Evolutionary conservation across 441 rosid species (phyloP), one percentile per base, ranked within the genome.

Genomic region (Pelargonium cotyledonis): DNA sequence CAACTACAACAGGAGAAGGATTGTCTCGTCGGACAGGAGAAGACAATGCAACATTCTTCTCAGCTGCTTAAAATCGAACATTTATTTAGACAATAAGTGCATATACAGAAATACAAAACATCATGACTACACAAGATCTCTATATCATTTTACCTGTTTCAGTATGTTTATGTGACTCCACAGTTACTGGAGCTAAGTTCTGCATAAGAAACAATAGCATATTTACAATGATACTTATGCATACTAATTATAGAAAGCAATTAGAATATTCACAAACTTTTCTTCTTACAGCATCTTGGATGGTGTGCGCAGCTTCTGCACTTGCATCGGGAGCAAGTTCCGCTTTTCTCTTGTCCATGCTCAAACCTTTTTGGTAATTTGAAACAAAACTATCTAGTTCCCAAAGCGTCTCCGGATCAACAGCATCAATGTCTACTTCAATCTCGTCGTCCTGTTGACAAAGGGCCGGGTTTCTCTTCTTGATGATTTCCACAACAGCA

Each of bases 331-430:
- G 73, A 38, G 97, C 97, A 70, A 85, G 90, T 79, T 92, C 99
- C 46, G 96, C 98, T 77, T 89, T 95, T 78, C 98, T 86, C 83
- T 92, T 95, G 79, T 85, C 82, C 87, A 92, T 95, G 85, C 99
- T 95, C 79, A 95, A 78, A 75, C 93, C 88, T 79, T 95, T 92
- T 78, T 88, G 92, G 76, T 89, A 95, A 83, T 95, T 92, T 75
- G 95, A 89, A 1, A 89, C 93, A 85, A 92, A 95, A 79, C 98
- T 85, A 78, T 92, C 99, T 62, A 95, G 86, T 83, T 95, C 99
- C 99, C 99, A 95, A 47, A 95, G 88, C 65, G 99, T 95, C 86
- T 95, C 99, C 0, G 90, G 84, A 79, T 95, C 99, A 80, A 95
- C 98, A 82, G 89, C 86, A 78, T 95, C 99, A 78, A 95, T 95